Base-by-base conservation (phyloP, 345 rosid species). In the Durio zibethinus region DNA sequence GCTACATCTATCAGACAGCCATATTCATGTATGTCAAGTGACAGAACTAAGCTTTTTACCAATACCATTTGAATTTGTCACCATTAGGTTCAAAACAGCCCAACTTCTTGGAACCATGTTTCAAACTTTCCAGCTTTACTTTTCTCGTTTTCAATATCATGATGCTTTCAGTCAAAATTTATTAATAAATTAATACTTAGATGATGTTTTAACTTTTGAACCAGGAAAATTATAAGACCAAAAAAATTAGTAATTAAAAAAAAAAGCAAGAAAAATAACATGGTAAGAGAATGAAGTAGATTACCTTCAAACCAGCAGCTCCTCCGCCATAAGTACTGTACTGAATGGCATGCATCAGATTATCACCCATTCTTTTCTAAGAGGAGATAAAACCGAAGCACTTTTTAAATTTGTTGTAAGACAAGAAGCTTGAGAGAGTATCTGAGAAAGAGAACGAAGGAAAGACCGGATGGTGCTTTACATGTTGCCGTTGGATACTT, bases 241-340 rank as follows among this genome's bases (percentile, higher is more conserved):
- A 59, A 10, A n/a, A n/a, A n/a, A n/a, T n/a, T 10, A 57, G 5
- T 0, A 3, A 57, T 0, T 0, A 62, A 63, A 31, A 21, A 15
- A 6, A 38, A 31, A 0, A 57, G 5, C 2, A 42, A n/a, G 2
- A 0, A 7, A 47, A 20, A 45, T 3, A 10, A 33, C 4, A 33
- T 33, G 36, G 4, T 33, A 33, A 33, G 4, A 33, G 53, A 36
- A 57, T 38, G 33, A 25, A 38, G 5, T 18, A 61, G 33, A 64
- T 63, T 11, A 87, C 90, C 89, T 87, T 85, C 61, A 89, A 76
- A 63, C 48, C 87, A 33, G 86, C 82, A 2, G 85, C 80, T 78
- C 92, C 92, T 20, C 88, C 87, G 5, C 90, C 90, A 42, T 89
- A 89, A 25, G 76, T 35, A 21, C 77, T 74, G 67, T 67, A 87